Conservation (phyloP, 805 yeast species). For the Brettanomyces bruxellensis region DNA sequence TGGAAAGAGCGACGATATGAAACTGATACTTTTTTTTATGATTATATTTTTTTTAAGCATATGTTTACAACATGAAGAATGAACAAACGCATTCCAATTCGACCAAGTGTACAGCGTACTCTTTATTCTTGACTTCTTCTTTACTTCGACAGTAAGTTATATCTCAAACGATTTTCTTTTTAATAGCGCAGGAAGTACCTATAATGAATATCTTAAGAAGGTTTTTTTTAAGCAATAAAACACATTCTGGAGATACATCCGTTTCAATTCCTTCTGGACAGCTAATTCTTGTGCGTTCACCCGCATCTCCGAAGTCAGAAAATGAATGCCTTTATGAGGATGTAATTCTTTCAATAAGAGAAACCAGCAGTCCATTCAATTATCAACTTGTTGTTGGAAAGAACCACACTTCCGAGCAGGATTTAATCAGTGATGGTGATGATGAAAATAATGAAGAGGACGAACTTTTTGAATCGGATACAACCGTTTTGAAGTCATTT, state of each 20-base stretch:
- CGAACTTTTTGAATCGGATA: constrained; percentile 22
- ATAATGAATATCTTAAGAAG: constrained; percentile 66
- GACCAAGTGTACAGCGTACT: too few relatives aligned
- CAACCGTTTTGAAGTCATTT: constrained; percentile 63
- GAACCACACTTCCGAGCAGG: constrained; percentile 62
- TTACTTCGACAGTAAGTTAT: too few relatives aligned
- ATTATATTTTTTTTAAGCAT: too few relatives aligned
- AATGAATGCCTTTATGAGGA: constrained; percentile 77
- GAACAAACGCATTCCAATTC: too few relatives aligned
- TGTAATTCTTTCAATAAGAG: constrained; percentile 64
- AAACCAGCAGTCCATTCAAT: constrained; percentile 54
- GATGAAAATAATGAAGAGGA: constrained; percentile 31
- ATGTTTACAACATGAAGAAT: too few relatives aligned
- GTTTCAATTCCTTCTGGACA: constrained; percentile 72
- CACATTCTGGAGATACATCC: constrained; percentile 44
- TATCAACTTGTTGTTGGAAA: constrained; percentile 66
- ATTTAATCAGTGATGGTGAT: constrained; percentile 33
- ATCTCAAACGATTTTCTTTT: too few relatives aligned
- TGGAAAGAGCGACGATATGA: too few relatives aligned
- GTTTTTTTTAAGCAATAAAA: constrained; percentile 30
- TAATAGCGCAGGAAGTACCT: too few relatives aligned
- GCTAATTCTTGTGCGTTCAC: constrained; percentile 62
- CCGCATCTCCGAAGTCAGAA: constrained; percentile 79
- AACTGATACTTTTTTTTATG: too few relatives aligned
- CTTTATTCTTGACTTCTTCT: too few relatives aligned